A percentile compares a stretch with the other conserved stretches of the same genome.
Conservation (phyloP, 345 rosid genomes). For the Eucalyptus victrix region DNA sequence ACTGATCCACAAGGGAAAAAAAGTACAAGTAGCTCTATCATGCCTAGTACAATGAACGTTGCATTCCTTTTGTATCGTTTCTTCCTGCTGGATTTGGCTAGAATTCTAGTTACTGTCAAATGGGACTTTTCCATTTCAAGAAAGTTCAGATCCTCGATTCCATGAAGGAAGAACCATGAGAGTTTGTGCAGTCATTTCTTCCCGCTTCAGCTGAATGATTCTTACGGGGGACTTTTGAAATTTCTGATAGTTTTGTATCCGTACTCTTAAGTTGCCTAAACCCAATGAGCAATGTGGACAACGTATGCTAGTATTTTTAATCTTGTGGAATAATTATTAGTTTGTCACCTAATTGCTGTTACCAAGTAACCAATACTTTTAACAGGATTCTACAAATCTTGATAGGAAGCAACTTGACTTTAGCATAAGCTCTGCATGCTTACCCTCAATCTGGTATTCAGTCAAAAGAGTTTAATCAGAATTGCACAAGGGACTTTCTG, state of each 20-base stretch:
- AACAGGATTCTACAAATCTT: conserved; percentile 17
- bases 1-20: background rate
- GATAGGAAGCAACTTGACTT: conserved; percentile 1
- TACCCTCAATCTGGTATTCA: conserved; percentile 9
- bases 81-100: background rate
- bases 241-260: conserved; percentile 30
- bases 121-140: background rate
- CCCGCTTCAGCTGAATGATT: background rate
- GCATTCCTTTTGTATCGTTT: background rate
- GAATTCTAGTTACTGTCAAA: background rate
- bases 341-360: background rate
- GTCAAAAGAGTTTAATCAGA: conserved; percentile 1
- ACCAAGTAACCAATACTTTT: background rate
- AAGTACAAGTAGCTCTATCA: background rate
- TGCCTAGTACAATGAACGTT: background rate
- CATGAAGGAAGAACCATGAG: background rate
- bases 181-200: background rate
- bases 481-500: conserved; percentile 8
- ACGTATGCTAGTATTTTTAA: conserved; percentile 22
- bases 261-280: conserved; percentile 39
- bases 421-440: conserved; percentile 5
- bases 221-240: conserved; percentile 5
- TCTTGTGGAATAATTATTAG: background rate
- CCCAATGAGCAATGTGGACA: conserved; percentile 18
- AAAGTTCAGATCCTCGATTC: background rate